Percentiles rank a stretch among this genome's conserved stretches.
phyloP scores from a whole-genome alignment of 495 filamentous ascomycete genomes.

The Trichoderma gamsii region DNA sequence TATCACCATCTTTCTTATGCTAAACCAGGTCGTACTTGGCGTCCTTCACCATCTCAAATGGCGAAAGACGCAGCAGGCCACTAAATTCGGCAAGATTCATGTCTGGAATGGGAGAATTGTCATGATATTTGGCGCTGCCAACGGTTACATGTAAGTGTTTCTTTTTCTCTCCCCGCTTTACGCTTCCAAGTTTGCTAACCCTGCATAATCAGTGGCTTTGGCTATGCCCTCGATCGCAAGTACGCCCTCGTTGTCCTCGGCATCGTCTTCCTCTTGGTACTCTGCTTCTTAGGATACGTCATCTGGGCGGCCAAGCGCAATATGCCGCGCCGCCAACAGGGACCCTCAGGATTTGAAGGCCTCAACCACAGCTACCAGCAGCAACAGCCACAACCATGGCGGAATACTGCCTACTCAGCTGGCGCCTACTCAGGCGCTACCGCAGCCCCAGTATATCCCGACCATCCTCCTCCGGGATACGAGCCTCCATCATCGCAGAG shows the following conservation, averaged over 20 bases:
- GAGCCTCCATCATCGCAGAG: neutral
- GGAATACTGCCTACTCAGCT: neutral
- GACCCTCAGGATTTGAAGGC: neutral
- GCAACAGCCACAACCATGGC: slow-evolving; percentile 5
- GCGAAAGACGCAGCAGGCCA: slow-evolving; percentile 36
- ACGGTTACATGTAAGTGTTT: slow-evolving; percentile 41
- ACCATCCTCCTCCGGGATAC: slow-evolving; percentile 1
- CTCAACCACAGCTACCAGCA: slow-evolving; percentile 11
- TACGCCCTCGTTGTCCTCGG: slow-evolving; percentile 34
- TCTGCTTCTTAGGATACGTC: neutral
- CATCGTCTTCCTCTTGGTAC: slow-evolving; percentile 24
- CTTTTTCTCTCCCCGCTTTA: neutral
- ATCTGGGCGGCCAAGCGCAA: neutral
- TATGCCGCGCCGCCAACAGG: slow-evolving; percentile 4
- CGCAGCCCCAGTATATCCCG: neutral
- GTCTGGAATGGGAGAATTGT: slow-evolving; percentile 48
- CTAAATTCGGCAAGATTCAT: slow-evolving; percentile 42
- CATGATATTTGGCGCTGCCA: slow-evolving; percentile 43
- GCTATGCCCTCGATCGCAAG: slow-evolving; percentile 30
- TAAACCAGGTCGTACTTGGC: slow-evolving; percentile 44
- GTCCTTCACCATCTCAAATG: slow-evolving; percentile 46
- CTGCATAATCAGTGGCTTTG: slow-evolving; percentile 30
- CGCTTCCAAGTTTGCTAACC: neutral
- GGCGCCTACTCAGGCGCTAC: neutral
- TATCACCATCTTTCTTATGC: slow-evolving; percentile 38